Evolutionary conservation across 305 asterid genomes (phyloP), one percentile per base, ranked within the genome.

Genomic region (Solanum hybrid): DNA sequence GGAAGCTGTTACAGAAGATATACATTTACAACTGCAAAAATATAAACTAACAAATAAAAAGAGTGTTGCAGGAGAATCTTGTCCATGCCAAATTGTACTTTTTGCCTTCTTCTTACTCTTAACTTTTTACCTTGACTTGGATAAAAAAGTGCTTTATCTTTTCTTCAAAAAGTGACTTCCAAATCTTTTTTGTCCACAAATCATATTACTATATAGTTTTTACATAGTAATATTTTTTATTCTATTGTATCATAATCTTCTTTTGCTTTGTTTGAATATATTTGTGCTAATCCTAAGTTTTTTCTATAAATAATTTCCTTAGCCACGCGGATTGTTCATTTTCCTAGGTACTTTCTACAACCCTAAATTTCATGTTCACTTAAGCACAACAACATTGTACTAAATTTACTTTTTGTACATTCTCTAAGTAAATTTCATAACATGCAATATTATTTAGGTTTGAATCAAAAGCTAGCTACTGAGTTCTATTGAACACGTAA

Each of bases 21-120:
- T 11, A 82, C 73, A 85, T 51, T 84, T 10, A 82, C 72, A 82
- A 39, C 37, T 41, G 37, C 36, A 41, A 39, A 80, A 38, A 61
- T 61, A 81, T 7, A 37, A 33, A 80, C 41, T n/a, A 38, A n/a
- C 73, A 81, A 41, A 20, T 45, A 85, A 85, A 85, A 57, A 20
- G 34, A 12, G 45, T 85, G 78, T 61, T 31, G 88, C 87, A 85
- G 27, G 88, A 85, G 88, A 85, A 85, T 85, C 88, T 85, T 61
- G 32, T 6, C 78, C 78, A 85, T 85, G 88, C 88, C n/a, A 85
- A 85, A 51, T 38, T 85, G 88, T 85, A 85, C 88, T 57, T 85
- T 85, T 85, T 85, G 88, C 78, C 88, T 85, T 39, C 78, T 57
- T 84, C 27, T 84, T 85, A 85, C 88, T 70, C 78, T 85, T 7